Percentiles rank a stretch among this genome's conserved stretches.
These are phyloP conservation scores for Coix lacrymajobi DNA, from an alignment of 176 grass and related monocot species.

Conservation along the genomic window DNA sequence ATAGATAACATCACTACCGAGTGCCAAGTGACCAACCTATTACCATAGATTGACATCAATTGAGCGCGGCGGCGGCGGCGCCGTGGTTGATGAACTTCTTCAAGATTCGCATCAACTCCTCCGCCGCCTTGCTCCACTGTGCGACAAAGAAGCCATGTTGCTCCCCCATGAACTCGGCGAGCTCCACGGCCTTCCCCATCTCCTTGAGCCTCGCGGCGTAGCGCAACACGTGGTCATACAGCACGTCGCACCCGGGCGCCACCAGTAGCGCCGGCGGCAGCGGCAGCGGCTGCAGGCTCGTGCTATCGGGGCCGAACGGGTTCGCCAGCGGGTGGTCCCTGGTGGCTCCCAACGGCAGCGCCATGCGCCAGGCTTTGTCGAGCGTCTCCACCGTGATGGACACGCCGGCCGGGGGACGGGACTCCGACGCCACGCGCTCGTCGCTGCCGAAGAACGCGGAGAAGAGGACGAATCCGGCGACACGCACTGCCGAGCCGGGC, in stretches of 20 bases:
- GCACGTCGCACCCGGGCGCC: constrained; percentile 35
- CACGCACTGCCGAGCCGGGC: background rate
- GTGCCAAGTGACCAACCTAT: background rate
- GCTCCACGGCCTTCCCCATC: constrained; percentile 48
- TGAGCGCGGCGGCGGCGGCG: background rate
- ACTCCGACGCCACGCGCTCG: constrained; percentile 33
- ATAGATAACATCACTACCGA: no score
- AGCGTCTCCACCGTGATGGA: constrained; percentile 18
- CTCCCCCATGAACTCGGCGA: constrained; percentile 43
- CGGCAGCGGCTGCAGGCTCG: constrained; percentile 16
- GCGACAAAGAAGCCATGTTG: constrained; percentile 46
- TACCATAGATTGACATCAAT: no score
- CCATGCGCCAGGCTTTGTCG: constrained; percentile 57
- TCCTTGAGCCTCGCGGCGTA: constrained; percentile 48
- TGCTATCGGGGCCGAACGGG: constrained; percentile 54
- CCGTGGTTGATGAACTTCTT: constrained; percentile 24
- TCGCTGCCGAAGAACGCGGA: constrained; percentile 54
- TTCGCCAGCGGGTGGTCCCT: constrained; percentile 61
- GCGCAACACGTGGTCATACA: constrained; percentile 25
- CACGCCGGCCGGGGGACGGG: constrained; percentile 18
- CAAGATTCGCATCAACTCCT: constrained; percentile 32
- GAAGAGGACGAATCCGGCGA: constrained; percentile 52
- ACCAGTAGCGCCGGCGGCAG: constrained; percentile 48
- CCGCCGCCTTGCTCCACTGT: constrained; percentile 17
- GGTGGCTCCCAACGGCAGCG: constrained; percentile 45